Percentiles rank a stretch among this genome's conserved stretches.
Evolutionary conservation across 2,329 filamentous ascomycete genomes (phyloP).

Genomic region (Fusarium longipes): DNA sequence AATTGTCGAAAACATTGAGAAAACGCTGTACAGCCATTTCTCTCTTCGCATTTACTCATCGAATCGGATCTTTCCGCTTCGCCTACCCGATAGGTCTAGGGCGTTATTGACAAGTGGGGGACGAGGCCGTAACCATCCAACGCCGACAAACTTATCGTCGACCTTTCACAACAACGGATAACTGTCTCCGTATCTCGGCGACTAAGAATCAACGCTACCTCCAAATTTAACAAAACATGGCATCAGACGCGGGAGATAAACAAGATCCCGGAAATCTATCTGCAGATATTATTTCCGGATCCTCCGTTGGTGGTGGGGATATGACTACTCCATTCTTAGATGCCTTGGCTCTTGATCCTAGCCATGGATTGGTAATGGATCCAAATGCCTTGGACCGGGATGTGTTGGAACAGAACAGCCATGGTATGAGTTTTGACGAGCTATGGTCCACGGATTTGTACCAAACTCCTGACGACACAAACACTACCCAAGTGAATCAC

Average conservation of each 20-base stretch:
- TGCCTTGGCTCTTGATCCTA: background rate
- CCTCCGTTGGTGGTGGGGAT: background rate
- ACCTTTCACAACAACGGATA: conserved; percentile 11
- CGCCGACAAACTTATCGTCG: conserved; percentile 5
- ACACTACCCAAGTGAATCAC: background rate
- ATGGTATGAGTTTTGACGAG: background rate
- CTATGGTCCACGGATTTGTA: background rate
- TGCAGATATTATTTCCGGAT: background rate
- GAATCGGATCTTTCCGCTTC: background rate
- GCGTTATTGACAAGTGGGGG: conserved; percentile 1
- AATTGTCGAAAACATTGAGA: too few relatives aligned
- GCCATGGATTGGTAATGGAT: background rate
- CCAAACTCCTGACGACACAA: background rate
- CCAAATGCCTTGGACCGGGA: background rate
- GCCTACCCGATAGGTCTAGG: background rate
- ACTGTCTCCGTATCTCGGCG: background rate
- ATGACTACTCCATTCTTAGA: background rate
- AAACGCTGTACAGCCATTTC: background rate
- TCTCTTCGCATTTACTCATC: too few relatives aligned
- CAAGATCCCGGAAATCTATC: background rate
- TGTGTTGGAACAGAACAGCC: background rate
- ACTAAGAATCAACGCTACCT: background rate
- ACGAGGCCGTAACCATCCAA: background rate
- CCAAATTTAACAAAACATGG: background rate
- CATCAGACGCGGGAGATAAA: background rate